A percentile compares a stretch with the other conserved stretches of the same genome.
Conservation (phyloP, 2,329 filamentous ascomycete genomes). For the Colletotrichum caudatum region DNA sequence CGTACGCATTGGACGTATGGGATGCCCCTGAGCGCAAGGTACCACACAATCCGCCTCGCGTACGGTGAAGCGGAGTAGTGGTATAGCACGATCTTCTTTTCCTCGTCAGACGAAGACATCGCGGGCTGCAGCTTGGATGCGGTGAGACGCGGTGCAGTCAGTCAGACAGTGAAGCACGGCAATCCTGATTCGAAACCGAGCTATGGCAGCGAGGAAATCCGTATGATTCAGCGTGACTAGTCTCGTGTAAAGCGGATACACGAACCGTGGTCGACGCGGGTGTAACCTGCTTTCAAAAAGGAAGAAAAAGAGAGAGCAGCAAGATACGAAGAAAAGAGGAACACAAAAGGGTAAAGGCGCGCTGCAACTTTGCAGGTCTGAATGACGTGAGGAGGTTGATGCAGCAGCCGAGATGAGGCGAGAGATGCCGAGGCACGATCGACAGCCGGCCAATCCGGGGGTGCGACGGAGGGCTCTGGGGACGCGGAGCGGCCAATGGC, state of each 20-base stretch:
- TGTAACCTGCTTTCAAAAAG: neutral
- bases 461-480: slow-evolving; percentile 2
- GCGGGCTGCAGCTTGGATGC: neutral
- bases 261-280: neutral
- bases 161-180: neutral
- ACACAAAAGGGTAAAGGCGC: neutral
- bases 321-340: too few species aligned
- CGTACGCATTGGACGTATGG: slow-evolving; percentile 76
- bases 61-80: slow-evolving; percentile 76
- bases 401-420: neutral
- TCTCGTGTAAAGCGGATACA: neutral
- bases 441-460: neutral
- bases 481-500: neutral
- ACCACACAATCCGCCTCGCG: slow-evolving; percentile 74
- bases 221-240: neutral
- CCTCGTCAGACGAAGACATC: slow-evolving; percentile 29
- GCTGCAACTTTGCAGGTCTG: neutral
- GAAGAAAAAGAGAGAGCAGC: neutral
- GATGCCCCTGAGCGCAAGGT: slow-evolving; percentile 74
- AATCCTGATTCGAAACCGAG: neutral
- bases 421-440: slow-evolving; percentile 36
- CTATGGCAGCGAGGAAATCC: neutral
- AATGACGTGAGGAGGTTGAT: slow-evolving; percentile 15
- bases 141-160: neutral
- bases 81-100: slow-evolving; percentile 66